Conservation (phyloP, 2,329 filamentous ascomycete genomes). For the Colletotrichum sp. region DNA sequence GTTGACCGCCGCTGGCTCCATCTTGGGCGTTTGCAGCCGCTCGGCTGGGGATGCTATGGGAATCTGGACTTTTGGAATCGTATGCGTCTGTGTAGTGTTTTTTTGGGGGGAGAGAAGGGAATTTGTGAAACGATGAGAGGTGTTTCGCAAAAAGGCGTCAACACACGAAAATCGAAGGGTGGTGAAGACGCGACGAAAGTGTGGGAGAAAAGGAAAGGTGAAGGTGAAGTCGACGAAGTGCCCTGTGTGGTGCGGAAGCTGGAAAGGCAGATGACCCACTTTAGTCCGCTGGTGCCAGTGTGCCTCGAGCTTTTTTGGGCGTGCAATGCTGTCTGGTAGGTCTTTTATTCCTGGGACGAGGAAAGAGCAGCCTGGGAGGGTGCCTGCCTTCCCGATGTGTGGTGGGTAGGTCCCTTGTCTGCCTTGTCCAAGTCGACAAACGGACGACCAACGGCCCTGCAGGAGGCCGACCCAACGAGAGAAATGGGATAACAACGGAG, state of each 20-base stretch:
- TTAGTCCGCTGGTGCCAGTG: not conserved
- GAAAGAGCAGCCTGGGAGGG: not conserved
- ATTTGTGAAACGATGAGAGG: not conserved
- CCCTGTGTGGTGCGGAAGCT: not conserved
- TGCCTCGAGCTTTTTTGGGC: not conserved
- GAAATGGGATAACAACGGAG: not conserved
- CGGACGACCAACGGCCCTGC: not conserved
- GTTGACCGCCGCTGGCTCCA: constrained; percentile 1
- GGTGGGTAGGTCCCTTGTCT: not conserved
- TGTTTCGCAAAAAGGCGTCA: not conserved
- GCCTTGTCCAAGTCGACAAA: not conserved
- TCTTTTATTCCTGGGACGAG: not conserved
- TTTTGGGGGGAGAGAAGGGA: not conserved
- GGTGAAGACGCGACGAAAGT: not conserved
- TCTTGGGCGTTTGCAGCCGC: not conserved
- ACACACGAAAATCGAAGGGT: not conserved
- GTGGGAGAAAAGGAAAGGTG: not conserved
- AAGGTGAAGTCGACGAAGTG: not conserved
- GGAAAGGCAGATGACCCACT: not conserved
- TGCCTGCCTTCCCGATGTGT: not conserved
- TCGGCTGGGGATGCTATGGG: not conserved
- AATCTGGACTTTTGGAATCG: not conserved
- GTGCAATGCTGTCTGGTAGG: not conserved
- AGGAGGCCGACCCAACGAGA: not conserved
- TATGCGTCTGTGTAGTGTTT: not conserved